Percentiles rank a stretch among this genome's conserved stretches.
phyloP scores from a whole-genome alignment of 805 yeast genomes.

The Schwanniomyces pseudopolymorphus region DNA sequence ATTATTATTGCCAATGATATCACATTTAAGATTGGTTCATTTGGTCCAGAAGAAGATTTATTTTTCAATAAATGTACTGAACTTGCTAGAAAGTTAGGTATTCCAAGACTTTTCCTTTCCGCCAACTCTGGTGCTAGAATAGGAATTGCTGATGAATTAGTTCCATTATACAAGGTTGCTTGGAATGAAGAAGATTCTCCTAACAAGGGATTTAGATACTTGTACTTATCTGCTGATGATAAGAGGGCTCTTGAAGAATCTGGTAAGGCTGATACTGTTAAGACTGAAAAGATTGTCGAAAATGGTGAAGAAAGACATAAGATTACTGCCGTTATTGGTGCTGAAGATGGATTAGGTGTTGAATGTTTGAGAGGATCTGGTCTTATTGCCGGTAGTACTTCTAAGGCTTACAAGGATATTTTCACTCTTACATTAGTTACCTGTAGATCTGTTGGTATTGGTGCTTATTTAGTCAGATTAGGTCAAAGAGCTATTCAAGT shows the following conservation, averaged over 20 bases:
- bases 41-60: slow-evolving; percentile 93
- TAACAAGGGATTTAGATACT: slow-evolving; percentile 84
- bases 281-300: slow-evolving; percentile 79
- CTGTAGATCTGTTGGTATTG: slow-evolving; percentile 99
- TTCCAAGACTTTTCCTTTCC: slow-evolving; percentile 92
- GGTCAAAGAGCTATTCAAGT: slow-evolving; percentile 99
- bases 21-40: slow-evolving; percentile 97
- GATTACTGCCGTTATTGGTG: slow-evolving; percentile 85
- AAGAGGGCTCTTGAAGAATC: slow-evolving; percentile 52
- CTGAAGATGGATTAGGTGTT: slow-evolving; percentile 96
- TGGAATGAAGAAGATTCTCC: slow-evolving; percentile 83
- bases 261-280: slow-evolving; percentile 61
- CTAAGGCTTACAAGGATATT: slow-evolving; percentile 95
- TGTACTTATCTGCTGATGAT: slow-evolving; percentile 76
- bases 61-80: slow-evolving; percentile 93
- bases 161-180: slow-evolving; percentile 85
- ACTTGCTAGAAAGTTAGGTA: slow-evolving; percentile 83
- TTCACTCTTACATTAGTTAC: slow-evolving; percentile 97
- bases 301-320: slow-evolving; percentile 80
- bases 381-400: slow-evolving; percentile 97
- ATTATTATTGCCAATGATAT: slow-evolving; percentile 95
- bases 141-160: slow-evolving; percentile 95
- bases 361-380: slow-evolving; percentile 98
- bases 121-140: slow-evolving; percentile 99
- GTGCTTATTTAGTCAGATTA: slow-evolving; percentile 95